These are phyloP conservation scores for Pichia scutulata DNA, from an alignment of 805 yeast species.

Conservation along the genomic window DNA sequence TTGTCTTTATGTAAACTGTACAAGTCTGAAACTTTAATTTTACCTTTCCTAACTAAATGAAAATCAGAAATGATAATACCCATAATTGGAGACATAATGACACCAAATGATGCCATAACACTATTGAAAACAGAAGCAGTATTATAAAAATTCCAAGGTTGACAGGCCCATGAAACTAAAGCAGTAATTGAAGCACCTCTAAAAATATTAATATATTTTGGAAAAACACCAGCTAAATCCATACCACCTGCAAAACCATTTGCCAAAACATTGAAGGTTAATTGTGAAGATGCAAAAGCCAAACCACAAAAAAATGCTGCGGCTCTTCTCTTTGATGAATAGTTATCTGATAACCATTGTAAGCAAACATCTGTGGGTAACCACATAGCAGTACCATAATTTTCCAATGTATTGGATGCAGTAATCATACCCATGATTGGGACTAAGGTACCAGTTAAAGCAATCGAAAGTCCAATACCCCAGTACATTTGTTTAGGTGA, in stretches of 20 bases:
- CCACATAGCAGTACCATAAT: slow-evolving; percentile 31
- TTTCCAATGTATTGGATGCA: slow-evolving; percentile 31
- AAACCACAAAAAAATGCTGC: slow-evolving; percentile 44
- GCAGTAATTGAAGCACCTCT: slow-evolving; percentile 39
- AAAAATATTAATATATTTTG: slow-evolving; percentile 34
- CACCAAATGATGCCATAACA: slow-evolving; percentile 22
- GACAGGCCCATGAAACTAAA: slow-evolving; percentile 27
- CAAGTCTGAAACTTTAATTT: slow-evolving; percentile 22
- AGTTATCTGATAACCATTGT: slow-evolving; percentile 33
- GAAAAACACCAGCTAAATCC: slow-evolving; percentile 41
- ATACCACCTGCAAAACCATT: slow-evolving; percentile 40
- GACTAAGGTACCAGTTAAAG: slow-evolving; percentile 33
- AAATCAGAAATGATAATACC: slow-evolving; percentile 33
- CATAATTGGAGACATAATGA: slow-evolving; percentile 32
- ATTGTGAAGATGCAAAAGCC: slow-evolving; percentile 30
- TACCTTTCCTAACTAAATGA: slow-evolving; percentile 31
- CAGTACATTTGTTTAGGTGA: slow-evolving; percentile 12
- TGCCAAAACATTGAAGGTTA: slow-evolving; percentile 31
- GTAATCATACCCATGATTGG: slow-evolving; percentile 38
- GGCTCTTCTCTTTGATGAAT: slow-evolving; percentile 35
- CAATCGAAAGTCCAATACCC: slow-evolving; percentile 31
- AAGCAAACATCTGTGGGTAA: slow-evolving; percentile 35
- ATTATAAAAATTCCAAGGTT: slow-evolving; percentile 35
- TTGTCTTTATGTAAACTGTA: slow-evolving; percentile 8
- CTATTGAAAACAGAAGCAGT: slow-evolving; percentile 29